Conservation (phyloP, 768 basidiomycete genomes). For the Termitomyces sp. region DNA sequence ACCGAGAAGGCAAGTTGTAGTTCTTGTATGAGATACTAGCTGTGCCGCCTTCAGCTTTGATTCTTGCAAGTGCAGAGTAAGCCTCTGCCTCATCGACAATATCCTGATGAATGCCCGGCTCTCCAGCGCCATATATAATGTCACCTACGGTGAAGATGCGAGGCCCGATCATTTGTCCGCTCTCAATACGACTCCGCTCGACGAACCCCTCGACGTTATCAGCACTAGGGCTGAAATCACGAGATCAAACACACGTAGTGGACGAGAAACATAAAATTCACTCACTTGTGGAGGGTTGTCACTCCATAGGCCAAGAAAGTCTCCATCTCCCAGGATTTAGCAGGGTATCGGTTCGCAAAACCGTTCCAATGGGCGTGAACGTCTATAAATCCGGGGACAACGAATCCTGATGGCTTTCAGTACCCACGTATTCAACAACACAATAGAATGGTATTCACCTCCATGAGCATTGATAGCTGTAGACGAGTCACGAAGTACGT, state of each 20-base stretch:
- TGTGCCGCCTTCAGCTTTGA: slow-evolving; percentile 69
- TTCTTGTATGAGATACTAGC: slow-evolving; percentile 75
- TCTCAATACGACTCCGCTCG: slow-evolving; percentile 65
- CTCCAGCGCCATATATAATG: slow-evolving; percentile 55
- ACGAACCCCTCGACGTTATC: slow-evolving; percentile 56
- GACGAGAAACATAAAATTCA: neutral
- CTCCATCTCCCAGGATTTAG: slow-evolving; percentile 70
- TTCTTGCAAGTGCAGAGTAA: slow-evolving; percentile 56
- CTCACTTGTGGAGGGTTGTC: slow-evolving; percentile 73
- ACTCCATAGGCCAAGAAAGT: slow-evolving; percentile 75
- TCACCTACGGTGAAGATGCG: slow-evolving; percentile 70
- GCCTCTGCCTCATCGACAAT: slow-evolving; percentile 61
- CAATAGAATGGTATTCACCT: slow-evolving; percentile 33
- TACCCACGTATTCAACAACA: neutral
- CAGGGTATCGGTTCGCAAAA: slow-evolving; percentile 45
- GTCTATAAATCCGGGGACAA: slow-evolving; percentile 72
- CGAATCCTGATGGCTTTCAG: slow-evolving; percentile 39
- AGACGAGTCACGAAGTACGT: slow-evolving; percentile 29
- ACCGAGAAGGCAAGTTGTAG: slow-evolving; percentile 68
- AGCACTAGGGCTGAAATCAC: slow-evolving; percentile 51
- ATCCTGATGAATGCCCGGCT: slow-evolving; percentile 48
- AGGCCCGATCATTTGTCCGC: slow-evolving; percentile 63
- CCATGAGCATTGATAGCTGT: slow-evolving; percentile 54
- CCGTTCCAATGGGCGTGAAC: slow-evolving; percentile 75
- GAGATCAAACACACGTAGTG: neutral